Evolutionary conservation across 371 early-diverging fungal genomes (phyloP).

Genomic region (Edhazardia aedis): DNA sequence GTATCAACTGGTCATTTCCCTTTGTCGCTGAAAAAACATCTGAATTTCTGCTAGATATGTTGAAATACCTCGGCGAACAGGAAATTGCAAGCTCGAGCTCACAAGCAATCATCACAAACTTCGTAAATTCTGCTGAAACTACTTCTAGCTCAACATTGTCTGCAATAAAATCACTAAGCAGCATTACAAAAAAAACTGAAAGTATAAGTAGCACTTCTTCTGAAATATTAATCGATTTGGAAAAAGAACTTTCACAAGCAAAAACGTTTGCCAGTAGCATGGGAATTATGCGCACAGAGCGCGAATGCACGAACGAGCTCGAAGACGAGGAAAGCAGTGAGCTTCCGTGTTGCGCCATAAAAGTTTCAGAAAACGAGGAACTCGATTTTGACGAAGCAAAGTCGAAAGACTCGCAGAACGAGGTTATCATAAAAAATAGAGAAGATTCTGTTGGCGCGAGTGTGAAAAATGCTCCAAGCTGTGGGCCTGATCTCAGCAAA

Average conservation of each 20-base stretch:
- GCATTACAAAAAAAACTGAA: not conserved
- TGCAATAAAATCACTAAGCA: too few species aligned
- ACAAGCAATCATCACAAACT: too few species aligned
- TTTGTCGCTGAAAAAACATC: slow-evolving; percentile 71
- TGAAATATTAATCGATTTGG: too few species aligned
- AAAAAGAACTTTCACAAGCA: not conserved
- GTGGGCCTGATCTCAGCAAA: too few species aligned
- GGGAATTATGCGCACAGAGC: not conserved
- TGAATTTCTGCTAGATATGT: not conserved
- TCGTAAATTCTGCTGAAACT: too few species aligned
- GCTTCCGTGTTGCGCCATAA: not conserved
- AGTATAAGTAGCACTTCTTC: too few species aligned
- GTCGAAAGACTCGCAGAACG: not conserved
- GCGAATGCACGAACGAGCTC: not conserved
- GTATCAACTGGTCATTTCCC: slow-evolving; percentile 81
- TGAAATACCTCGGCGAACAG: not conserved
- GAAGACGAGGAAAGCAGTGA: not conserved
- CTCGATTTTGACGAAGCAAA: not conserved
- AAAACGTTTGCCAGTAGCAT: not conserved
- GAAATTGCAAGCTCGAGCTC: not conserved
- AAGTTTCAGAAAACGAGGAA: not conserved
- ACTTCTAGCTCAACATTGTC: too few species aligned
- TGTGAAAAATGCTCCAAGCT: too few species aligned
- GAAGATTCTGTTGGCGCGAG: too few species aligned
- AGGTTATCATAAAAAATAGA: too few species aligned